Percentiles rank a stretch among this genome's conserved stretches.
These are phyloP conservation scores for Xylariaceae sp. DNA, from an alignment of 2,329 filamentous ascomycete species.

Conservation along the genomic window DNA sequence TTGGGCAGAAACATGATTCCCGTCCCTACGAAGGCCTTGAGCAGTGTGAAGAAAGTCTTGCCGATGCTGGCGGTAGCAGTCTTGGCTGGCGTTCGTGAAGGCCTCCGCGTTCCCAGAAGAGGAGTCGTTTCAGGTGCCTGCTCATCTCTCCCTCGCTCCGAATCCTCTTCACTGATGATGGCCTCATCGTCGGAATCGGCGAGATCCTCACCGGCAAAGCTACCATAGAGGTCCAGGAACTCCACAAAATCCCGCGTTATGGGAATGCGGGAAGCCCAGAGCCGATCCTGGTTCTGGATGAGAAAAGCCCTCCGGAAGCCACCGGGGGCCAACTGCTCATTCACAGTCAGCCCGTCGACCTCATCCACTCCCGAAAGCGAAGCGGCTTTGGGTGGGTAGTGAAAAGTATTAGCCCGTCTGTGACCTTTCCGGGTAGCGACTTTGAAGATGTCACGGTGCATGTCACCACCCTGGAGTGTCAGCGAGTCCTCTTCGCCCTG, in stretches of 20 bases:
- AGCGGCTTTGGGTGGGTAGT: constrained; percentile 44
- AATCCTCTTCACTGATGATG: constrained; percentile 41
- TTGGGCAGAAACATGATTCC: constrained; percentile 80
- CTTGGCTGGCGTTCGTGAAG: constrained; percentile 38
- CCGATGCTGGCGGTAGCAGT: constrained; percentile 61
- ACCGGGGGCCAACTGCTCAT: constrained; percentile 36
- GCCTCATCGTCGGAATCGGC: constrained; percentile 56
- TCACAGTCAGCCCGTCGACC: constrained; percentile 29
- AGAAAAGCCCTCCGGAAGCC: constrained; percentile 48
- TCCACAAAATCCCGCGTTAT: constrained; percentile 68
- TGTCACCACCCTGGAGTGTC: constrained; percentile 68
- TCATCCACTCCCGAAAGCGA: constrained; percentile 34
- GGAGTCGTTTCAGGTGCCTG: constrained; percentile 52
- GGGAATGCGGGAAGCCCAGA: constrained; percentile 43
- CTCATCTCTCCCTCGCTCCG: constrained; percentile 24
- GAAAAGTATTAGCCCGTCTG: constrained; percentile 62
- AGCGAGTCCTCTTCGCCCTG: constrained; percentile 57
- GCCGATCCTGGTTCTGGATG: constrained; percentile 35
- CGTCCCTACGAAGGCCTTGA: constrained; percentile 75
- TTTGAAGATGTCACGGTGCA: constrained; percentile 73
- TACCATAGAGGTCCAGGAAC: constrained; percentile 70
- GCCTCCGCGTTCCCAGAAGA: constrained; percentile 52
- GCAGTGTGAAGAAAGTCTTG: constrained; percentile 71
- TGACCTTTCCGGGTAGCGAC: constrained; percentile 55
- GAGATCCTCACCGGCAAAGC: constrained; percentile 69